Evolutionary conservation across 2,329 filamentous ascomycete species (phyloP), one percentile per base, ranked within the genome.

Genomic region (Lasiodiplodia sp.): DNA sequence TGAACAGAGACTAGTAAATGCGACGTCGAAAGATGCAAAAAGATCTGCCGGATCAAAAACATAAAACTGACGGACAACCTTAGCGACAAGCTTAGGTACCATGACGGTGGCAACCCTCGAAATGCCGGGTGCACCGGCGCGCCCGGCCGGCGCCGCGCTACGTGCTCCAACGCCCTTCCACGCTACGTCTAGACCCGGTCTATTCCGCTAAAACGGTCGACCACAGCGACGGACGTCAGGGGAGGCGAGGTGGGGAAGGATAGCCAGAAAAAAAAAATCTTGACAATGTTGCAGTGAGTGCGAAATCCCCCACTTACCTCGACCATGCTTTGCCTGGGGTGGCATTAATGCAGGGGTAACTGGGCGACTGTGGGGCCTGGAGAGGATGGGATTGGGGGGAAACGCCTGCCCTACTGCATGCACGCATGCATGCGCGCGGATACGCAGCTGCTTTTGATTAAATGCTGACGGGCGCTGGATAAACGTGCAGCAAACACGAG

Each of bases 381-480:
- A 28, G 21, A 31, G 25, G 16, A 55, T 4, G 25, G 53, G 31
- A 37, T 21, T 38, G 25, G 21, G 31, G 31, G 4, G 18, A 38
- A 47, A n/a, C 18, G n/a, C 7, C 8, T 47, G 44, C 18, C 40
- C 31, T 57, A 23, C 31, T 57, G 55, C 55, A 57, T 18, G 55
- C 37, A 21, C n/a, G 44, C 44, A 47, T 47, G 44, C 53, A 56
- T 56, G 53, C 23, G 25, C 25, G 21, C 38, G 38, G 38, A 40
- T 14, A 16, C 25, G 25, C 40, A 12, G 11, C 23, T 21, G 7
- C n/a, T 64, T 64, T 52, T 64, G 60, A 64, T 64, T 64, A 25
- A 64, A 64, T 64, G 60, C 60, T 64, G 60, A 64, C 60, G 28
- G 60, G 60, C 44, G 60, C 28, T 64, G 60, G 60, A 64, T 64